phyloP scores from a whole-genome alignment of 1,139 yeast species.

The Pichia sp. region DNA sequence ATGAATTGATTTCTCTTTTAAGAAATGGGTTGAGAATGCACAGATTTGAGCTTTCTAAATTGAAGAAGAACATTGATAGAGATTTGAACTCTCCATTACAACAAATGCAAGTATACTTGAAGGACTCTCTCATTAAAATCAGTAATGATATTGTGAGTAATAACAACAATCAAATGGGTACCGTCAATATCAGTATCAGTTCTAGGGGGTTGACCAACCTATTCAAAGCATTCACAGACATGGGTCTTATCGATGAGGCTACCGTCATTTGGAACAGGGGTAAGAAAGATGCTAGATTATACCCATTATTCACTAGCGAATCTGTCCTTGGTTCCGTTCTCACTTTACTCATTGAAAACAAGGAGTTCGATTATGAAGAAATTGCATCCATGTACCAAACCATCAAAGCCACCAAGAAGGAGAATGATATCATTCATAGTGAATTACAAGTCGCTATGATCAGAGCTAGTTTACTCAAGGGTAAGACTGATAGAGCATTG shows the following conservation, averaged over 20 bases:
- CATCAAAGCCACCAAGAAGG: conserved; percentile 28
- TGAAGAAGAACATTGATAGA: conserved; percentile 43
- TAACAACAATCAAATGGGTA: background rate
- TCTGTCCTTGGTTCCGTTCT: conserved; percentile 65
- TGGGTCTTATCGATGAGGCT: conserved; percentile 45
- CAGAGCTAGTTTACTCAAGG: conserved; percentile 46
- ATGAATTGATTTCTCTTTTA: conserved; percentile 36
- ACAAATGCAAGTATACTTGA: conserved; percentile 35
- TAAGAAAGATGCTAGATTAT: conserved; percentile 22
- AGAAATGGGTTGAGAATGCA: conserved; percentile 46
- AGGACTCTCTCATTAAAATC: conserved; percentile 35
- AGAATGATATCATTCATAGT: conserved; percentile 32
- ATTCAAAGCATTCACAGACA: conserved; percentile 48
- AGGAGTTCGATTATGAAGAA: conserved; percentile 56
- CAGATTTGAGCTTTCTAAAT: conserved; percentile 39
- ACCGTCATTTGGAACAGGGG: conserved; percentile 44
- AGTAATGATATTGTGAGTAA: conserved; percentile 37
- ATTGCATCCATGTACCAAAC: conserved; percentile 38
- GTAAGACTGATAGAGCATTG: conserved; percentile 43
- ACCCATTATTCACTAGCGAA: conserved; percentile 32
- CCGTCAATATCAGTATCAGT: conserved; percentile 23
- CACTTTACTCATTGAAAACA: conserved; percentile 57
- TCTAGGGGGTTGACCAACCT: conserved; percentile 50
- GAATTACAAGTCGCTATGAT: conserved; percentile 53
- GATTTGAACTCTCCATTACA: conserved; percentile 42